phyloP scores from a whole-genome alignment of 2,329 filamentous ascomycete species.

The Microsporum audouinii region DNA sequence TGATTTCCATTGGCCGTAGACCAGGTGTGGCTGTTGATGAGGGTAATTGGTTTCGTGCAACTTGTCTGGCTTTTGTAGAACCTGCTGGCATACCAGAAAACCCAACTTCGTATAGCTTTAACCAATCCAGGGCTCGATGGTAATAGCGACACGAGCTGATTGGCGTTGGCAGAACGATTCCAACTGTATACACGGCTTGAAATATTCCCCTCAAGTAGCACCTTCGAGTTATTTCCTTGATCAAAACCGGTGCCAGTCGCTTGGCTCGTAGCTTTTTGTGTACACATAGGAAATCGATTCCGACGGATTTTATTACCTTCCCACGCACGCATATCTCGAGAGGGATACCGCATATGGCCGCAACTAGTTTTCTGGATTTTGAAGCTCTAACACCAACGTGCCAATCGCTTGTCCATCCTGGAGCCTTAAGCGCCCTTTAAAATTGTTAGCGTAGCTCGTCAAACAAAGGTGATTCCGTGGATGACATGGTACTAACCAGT shows the following conservation, averaged over 20 bases:
- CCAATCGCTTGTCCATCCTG: slow-evolving; percentile 89
- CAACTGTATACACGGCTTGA: slow-evolving; percentile 93
- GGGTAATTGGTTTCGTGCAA: slow-evolving; percentile 75
- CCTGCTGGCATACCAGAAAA: slow-evolving; percentile 79
- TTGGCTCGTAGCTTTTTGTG: slow-evolving; percentile 96
- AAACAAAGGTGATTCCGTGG: not conserved
- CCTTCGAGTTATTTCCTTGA: slow-evolving; percentile 91
- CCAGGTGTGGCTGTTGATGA: slow-evolving; percentile 60
- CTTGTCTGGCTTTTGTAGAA: slow-evolving; percentile 75
- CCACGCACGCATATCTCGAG: slow-evolving; percentile 69
- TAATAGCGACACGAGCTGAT: slow-evolving; percentile 92
- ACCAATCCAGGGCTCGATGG: slow-evolving; percentile 87
- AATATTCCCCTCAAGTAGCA: slow-evolving; percentile 79
- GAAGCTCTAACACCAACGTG: slow-evolving; percentile 84
- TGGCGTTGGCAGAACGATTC: slow-evolving; percentile 79
- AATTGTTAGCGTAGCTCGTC: not conserved
- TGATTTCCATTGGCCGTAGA: slow-evolving; percentile 65
- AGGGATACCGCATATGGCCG: slow-evolving; percentile 90
- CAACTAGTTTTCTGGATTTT: slow-evolving; percentile 75
- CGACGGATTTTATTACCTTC: slow-evolving; percentile 63
- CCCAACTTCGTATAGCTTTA: slow-evolving; percentile 86
- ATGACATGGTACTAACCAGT: slow-evolving; percentile 50
- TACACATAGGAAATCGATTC: slow-evolving; percentile 97
- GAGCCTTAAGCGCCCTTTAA: slow-evolving; percentile 76
- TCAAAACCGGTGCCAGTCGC: slow-evolving; percentile 81